These are phyloP conservation scores for Russula compacta DNA, from an alignment of 768 basidiomycete species.

Conservation along the genomic window DNA sequence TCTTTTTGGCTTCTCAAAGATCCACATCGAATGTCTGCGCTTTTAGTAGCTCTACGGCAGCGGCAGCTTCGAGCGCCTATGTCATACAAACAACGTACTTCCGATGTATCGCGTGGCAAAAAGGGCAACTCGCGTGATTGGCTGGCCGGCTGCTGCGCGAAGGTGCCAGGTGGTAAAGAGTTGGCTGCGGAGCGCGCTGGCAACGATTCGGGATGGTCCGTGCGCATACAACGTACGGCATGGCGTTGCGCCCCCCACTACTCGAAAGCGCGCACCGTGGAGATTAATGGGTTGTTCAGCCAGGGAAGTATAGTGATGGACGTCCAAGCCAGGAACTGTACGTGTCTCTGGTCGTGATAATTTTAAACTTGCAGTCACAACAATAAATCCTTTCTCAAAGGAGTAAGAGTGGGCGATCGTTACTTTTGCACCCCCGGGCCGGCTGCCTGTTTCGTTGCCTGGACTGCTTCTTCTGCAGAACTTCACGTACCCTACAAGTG, in stretches of 20 bases:
- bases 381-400: neutral
- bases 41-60: no score
- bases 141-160: no score
- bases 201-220: neutral
- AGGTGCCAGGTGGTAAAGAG: no score
- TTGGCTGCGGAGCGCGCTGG: neutral
- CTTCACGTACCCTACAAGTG: neutral
- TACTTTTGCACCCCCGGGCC: neutral
- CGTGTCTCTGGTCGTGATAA: slow-evolving; percentile 8
- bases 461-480: neutral
- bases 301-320: neutral
- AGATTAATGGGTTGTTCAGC: slow-evolving; percentile 3
- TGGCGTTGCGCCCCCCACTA: neutral
- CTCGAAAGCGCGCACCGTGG: neutral
- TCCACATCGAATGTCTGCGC: no score
- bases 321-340: neutral
- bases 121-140: neutral
- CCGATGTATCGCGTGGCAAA: no score
- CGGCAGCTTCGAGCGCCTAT: no score
- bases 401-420: neutral
- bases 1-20: no score
- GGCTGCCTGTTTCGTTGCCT: neutral
- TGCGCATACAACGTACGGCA: slow-evolving; percentile 1
- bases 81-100: no score
- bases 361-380: neutral